phyloP scores from a whole-genome alignment of 2,329 filamentous ascomycete species.

The Cordyceps farinosa region DNA sequence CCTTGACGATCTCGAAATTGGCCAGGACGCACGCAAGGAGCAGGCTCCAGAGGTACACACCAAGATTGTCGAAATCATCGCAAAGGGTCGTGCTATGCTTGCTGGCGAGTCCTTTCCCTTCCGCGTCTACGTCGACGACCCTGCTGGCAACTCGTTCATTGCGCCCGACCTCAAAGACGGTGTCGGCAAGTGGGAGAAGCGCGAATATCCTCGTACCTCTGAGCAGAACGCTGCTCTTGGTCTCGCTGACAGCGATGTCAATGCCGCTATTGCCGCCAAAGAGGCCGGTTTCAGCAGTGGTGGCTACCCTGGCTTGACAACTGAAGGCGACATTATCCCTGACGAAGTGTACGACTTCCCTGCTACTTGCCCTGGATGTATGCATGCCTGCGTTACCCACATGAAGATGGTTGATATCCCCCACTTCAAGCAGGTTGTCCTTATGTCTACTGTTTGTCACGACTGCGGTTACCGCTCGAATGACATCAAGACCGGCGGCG shows the following conservation, averaged over 20 bases:
- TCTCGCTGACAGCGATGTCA: constrained; percentile 61
- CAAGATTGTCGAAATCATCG: constrained; percentile 74
- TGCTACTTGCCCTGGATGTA: constrained; percentile 86
- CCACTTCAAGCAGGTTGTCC: constrained; percentile 93
- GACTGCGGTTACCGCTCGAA: constrained; percentile 92
- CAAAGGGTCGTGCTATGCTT: constrained; percentile 72
- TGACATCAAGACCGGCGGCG: constrained; percentile 96
- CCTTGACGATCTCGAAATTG: constrained; percentile 73
- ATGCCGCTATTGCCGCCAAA: constrained; percentile 38
- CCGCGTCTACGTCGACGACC: constrained; percentile 82
- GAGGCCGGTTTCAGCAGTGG: constrained; percentile 30
- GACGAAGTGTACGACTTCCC: constrained; percentile 93
- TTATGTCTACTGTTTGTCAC: constrained; percentile 92
- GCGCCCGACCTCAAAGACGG: constrained; percentile 77
- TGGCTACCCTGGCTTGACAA: constrained; percentile 47
- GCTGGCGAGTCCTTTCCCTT: constrained; percentile 79
- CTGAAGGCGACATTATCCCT: constrained; percentile 78
- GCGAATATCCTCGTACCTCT: constrained; percentile 75
- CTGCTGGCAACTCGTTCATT: constrained; percentile 94
- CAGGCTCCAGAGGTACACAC: constrained; percentile 72
- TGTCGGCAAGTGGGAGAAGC: constrained; percentile 83
- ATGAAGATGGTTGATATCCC: constrained; percentile 99
- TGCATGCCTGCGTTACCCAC: constrained; percentile 79
- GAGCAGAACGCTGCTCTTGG: constrained; percentile 87
- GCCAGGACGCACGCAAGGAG: constrained; percentile 78